Base-by-base conservation (phyloP, 768 basidiomycete species). In the Lentinus brumalis region DNA sequence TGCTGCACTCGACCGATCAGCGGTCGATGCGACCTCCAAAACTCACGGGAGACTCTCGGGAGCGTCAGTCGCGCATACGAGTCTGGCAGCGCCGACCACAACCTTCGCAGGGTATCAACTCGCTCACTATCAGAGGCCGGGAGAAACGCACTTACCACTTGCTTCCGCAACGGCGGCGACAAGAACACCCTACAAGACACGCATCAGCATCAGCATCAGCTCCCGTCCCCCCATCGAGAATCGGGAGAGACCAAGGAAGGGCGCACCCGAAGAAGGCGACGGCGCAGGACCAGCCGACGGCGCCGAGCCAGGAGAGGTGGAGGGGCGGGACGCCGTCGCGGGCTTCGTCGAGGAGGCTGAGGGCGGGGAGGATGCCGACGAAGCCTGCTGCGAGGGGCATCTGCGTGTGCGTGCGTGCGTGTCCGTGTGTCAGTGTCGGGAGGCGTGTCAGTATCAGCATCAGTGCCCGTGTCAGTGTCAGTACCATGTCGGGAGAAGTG, bases 321-420 rank as follows among this genome's bases (percentile, higher is more conserved):
- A 98, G 82, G 1, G 95, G 88, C 1, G 83, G 82, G 8, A 86
- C 80, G 9, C 93, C 94, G 65, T 98, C 96, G 56, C 83, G 78
- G 47, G 83, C 80, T 66, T 84, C 78, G 53, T 86, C 83, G n/a
- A 98, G 81, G 53, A 96, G 74, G 26, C 87, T 84, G 18, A 98
- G 78, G 1, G 96, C 96, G 2, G 96, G 96, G 14, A 98, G 80
- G 59, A 98, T 95, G 4, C 96, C 95, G 12, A 98, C 95, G 67
- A 98, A 91, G 0, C 88, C 85, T 7, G 92, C 92, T 12, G 92
- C 90, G 42, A 94, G 79, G 26, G 92, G 92, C 92, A 94, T 94
- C 77, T 83, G 60, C 1, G 21, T 50, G 4, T 9, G n/a, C 2
- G 41, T 38, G 50, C 44, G 45, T 41, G 3, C 21, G 4, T 18